Conservation (phyloP, 305 asterid species). For the Fraxinus latifolia region DNA sequence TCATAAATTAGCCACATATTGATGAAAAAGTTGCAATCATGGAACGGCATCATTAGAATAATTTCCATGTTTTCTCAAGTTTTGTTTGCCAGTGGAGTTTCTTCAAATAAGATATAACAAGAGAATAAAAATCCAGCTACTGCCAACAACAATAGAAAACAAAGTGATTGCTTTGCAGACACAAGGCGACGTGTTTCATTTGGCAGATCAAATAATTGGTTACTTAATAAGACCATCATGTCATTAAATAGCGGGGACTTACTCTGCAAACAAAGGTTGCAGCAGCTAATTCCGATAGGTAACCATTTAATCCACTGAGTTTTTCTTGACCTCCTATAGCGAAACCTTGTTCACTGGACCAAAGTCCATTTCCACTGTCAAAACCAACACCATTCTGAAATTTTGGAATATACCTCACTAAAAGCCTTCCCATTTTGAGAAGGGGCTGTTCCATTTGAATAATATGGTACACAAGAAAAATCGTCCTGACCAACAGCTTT, state of each 20-base stretch:
- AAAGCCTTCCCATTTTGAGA: slow-evolving; percentile 39
- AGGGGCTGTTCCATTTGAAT: slow-evolving; percentile 33
- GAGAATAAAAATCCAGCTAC: slow-evolving; percentile 15
- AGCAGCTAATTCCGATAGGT: slow-evolving; percentile 90
- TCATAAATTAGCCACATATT: neutral
- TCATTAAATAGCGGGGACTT: slow-evolving; percentile 24
- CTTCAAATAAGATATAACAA: neutral
- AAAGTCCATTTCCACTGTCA: slow-evolving; percentile 80
- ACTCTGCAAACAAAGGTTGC: slow-evolving; percentile 99
- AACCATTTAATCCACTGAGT: slow-evolving; percentile 72
- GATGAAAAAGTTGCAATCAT: neutral
- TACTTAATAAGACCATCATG: neutral
- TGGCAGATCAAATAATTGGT: slow-evolving; percentile 8
- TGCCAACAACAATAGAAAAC: neutral
- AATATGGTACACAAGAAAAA: slow-evolving; percentile 33
- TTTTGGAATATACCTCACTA: slow-evolving; percentile 43
- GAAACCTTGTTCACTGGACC: slow-evolving; percentile 87
- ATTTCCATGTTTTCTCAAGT: neutral
- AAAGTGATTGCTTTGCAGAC: neutral
- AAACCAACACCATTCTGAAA: slow-evolving; percentile 98
- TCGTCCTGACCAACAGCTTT: slow-evolving; percentile 75
- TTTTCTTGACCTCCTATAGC: slow-evolving; percentile 98
- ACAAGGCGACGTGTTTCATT: neutral
- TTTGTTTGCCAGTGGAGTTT: neutral
- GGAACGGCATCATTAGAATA: neutral